Conservation (phyloP, 306 rosid species). For the Malus sieversii region DNA sequence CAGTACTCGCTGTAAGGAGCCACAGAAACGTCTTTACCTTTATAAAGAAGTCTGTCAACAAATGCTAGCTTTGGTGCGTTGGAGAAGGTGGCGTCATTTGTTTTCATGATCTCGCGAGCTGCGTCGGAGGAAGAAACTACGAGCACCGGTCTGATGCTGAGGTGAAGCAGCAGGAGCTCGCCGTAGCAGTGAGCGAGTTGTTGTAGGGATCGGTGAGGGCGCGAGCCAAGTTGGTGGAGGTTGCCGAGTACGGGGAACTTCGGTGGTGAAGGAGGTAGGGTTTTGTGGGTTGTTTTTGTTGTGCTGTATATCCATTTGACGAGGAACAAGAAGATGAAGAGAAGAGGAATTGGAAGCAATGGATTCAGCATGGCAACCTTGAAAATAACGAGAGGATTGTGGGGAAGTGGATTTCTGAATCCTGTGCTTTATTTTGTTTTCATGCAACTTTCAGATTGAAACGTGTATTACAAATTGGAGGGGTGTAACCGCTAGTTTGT, state of each 20-base stretch:
- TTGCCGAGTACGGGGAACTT: slow-evolving; percentile 12
- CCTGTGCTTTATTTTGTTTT: background rate
- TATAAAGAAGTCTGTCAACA: background rate
- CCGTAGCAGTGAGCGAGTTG: background rate
- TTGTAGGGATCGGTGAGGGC: background rate
- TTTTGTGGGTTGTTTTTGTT: background rate
- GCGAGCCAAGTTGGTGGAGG: slow-evolving; percentile 12
- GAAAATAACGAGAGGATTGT: background rate
- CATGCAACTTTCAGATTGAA: background rate
- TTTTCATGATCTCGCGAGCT: background rate
- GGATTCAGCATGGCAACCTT: background rate
- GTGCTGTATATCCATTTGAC: background rate
- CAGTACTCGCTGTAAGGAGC: background rate
- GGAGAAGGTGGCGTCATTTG: background rate
- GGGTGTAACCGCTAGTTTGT: background rate
- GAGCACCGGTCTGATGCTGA: background rate
- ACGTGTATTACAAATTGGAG: background rate
- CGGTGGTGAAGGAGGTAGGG: slow-evolving; percentile 11
- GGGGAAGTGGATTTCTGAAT: background rate
- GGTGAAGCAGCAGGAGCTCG: background rate
- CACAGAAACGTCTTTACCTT: background rate
- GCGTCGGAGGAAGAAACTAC: background rate
- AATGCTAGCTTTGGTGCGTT: background rate
- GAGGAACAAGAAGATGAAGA: background rate
- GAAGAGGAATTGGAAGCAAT: background rate